Evolutionary conservation across 306 rosid species (phyloP).

Genomic region (Abrus pulchellus): DNA sequence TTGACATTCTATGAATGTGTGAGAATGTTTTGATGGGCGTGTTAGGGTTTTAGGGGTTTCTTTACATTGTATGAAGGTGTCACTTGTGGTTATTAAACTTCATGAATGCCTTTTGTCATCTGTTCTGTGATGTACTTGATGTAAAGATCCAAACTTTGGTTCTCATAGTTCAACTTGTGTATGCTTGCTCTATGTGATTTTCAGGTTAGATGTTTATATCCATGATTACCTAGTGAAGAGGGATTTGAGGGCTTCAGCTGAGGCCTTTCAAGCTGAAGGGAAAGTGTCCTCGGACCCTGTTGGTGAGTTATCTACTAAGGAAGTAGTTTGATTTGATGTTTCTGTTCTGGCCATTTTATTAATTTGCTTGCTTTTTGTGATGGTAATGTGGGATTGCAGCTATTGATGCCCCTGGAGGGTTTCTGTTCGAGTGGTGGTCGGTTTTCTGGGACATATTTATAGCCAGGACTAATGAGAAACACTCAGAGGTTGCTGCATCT

Average conservation of each 20-base stretch:
- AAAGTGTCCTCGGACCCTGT: constrained; percentile 99
- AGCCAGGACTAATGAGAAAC: constrained; percentile 98
- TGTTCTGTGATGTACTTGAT: constrained; percentile 18
- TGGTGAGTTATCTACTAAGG: constrained; percentile 65
- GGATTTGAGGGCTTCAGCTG: constrained; percentile 97
- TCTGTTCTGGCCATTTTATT: constrained; percentile 41
- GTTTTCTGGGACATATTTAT: constrained; percentile 99
- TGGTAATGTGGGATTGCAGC: constrained; percentile 67
- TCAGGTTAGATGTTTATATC: constrained; percentile 98
- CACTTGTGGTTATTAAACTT: constrained; percentile 41
- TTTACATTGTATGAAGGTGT: constrained; percentile 44
- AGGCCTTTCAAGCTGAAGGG: constrained; percentile 99
- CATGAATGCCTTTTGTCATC: neutral
- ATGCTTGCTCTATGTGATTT: constrained; percentile 41
- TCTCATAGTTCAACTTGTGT: constrained; percentile 36
- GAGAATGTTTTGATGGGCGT: constrained; percentile 43
- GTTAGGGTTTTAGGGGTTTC: constrained; percentile 56
- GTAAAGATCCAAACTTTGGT: constrained; percentile 47
- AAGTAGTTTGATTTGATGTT: constrained; percentile 19
- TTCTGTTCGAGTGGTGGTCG: constrained; percentile 99
- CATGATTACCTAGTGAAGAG: constrained; percentile 97
- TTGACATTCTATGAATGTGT: constrained; percentile 19
- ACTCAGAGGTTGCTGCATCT: constrained; percentile 97
- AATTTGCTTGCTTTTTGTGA: constrained; percentile 31
- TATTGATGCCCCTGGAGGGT: constrained; percentile 98